phyloP scores from a whole-genome alignment of 148 eudicot genomes.

The Talinum fruticosum region DNA sequence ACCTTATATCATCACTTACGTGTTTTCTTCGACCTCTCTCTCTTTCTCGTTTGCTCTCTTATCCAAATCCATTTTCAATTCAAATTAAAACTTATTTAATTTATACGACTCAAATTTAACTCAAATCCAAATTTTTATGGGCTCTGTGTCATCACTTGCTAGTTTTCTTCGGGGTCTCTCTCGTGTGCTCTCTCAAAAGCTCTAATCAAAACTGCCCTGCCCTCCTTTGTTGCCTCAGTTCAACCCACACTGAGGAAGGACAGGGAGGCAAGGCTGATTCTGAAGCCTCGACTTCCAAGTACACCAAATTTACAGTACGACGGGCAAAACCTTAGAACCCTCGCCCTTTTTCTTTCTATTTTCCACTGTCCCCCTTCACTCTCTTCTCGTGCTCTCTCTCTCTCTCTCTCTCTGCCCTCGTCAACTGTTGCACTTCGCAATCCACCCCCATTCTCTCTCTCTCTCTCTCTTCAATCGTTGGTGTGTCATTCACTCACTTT shows the following conservation, averaged over 20 bases:
- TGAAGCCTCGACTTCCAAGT: not conserved
- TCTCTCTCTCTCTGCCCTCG: not conserved
- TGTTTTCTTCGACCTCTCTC: too few relatives aligned
- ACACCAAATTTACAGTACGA: constrained; percentile 2
- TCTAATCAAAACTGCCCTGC: too few relatives aligned
- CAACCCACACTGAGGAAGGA: too few relatives aligned
- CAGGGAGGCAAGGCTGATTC: not conserved
- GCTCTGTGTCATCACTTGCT: too few relatives aligned
- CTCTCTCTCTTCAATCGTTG: not conserved
- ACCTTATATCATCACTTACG: too few relatives aligned
- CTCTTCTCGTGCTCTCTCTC: not conserved
- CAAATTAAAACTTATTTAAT: too few relatives aligned
- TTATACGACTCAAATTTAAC: too few relatives aligned
- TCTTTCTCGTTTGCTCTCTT: too few relatives aligned
- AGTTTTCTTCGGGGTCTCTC: too few relatives aligned
- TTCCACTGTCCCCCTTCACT: constrained; percentile 12
- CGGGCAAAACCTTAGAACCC: not conserved
- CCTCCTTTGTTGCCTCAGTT: not conserved
- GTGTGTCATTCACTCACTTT: not conserved
- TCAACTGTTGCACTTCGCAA: constrained; percentile 2
- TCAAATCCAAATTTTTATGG: too few relatives aligned
- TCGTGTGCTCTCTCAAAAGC: too few relatives aligned
- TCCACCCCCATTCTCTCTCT: not conserved
- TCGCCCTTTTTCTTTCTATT: not conserved
- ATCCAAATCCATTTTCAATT: too few relatives aligned